A percentile compares a stretch with the other conserved stretches of the same genome.
Conservation (phyloP, 2,329 filamentous ascomycete species). For the Exophiala dermatitidis region DNA sequence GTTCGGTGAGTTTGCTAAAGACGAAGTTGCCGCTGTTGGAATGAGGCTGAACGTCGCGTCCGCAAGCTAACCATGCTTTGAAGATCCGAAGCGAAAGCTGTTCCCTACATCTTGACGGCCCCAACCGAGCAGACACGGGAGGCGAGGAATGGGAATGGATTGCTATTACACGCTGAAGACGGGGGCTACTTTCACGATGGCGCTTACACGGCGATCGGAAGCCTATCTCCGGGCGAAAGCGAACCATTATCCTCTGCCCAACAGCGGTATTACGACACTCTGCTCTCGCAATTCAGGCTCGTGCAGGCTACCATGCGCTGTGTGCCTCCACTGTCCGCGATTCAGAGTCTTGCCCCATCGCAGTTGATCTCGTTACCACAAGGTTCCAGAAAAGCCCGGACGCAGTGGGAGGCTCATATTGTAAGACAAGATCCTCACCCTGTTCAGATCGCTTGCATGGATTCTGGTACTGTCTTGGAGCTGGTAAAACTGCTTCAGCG, state of each 20-base stretch:
- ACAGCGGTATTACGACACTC: conserved; percentile 59
- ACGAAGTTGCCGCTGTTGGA: not conserved
- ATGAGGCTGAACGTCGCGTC: not conserved
- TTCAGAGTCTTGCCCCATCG: conserved; percentile 48
- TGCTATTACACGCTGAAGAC: conserved; percentile 1
- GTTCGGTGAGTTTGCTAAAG: conserved; percentile 54
- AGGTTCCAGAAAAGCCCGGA: conserved; percentile 47
- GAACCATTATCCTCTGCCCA: conserved; percentile 49
- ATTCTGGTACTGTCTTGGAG: conserved; percentile 57
- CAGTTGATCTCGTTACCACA: conserved; percentile 48
- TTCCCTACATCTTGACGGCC: conserved; percentile 65
- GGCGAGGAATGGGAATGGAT: not conserved
- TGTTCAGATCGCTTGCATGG: conserved; percentile 46
- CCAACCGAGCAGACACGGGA: conserved; percentile 35
- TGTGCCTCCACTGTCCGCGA: conserved; percentile 46
- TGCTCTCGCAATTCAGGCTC: conserved; percentile 58
- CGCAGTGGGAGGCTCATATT: conserved; percentile 48
- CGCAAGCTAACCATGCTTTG: conserved; percentile 7
- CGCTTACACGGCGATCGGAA: conserved; percentile 62
- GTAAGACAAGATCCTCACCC: conserved; percentile 41
- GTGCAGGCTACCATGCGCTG: conserved; percentile 57
- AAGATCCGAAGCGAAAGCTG: conserved; percentile 67
- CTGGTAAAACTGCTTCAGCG: conserved; percentile 55
- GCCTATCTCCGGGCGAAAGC: conserved; percentile 29
- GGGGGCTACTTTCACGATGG: conserved; percentile 67